Evolutionary conservation across 257 asterid species (phyloP), one percentile per base, ranked within the genome.

Genomic region (Forsythia viridissima): DNA sequence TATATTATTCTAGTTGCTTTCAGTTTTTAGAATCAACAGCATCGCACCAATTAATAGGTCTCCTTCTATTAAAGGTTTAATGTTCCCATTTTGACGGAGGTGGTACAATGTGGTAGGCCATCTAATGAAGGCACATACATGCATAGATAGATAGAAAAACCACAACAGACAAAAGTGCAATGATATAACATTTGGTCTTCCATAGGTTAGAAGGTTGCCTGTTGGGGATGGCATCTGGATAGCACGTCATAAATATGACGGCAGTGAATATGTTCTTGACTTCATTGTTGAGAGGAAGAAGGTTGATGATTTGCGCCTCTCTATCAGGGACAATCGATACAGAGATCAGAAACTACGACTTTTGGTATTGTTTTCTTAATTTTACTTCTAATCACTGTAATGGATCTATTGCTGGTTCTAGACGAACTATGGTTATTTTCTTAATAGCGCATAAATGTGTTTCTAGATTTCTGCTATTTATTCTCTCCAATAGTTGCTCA

Each of bases 231-330:
- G 93, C 80, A 88, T 95, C 82, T 95, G 99, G 99, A 81, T 95
- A 81, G 99, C 99, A 72, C 97, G 93, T 40, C 95, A 92, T 81
- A 93, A 87, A 82, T 67, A 73, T 80, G 73, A 77, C 12, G 88
- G 87, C 48, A 86, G 78, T 70, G 99, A 95, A 85, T 95, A 89
- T 40, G 98, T 95, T 83, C 99, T 94, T 77, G 98, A 94, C 80
- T 94, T 94, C 71, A 93, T 95, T 76, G 99, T 95, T 82, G 99
- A 95, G 88, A 91, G 99, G 93, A 95, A 95, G 87, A 92, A 89
- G n/a, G 84, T 95, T 82, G 97, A 91, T 80, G 99, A 95, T 91
- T 85, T 95, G 85, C 97, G 97, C 74, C 76, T 81, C 76, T 95
- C 98, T 77, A 95, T 95, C 84, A 89, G 90, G 90, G 99, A 95